Base-by-base conservation (phyloP, 306 rosid species). In the Abrus precatorius region DNA sequence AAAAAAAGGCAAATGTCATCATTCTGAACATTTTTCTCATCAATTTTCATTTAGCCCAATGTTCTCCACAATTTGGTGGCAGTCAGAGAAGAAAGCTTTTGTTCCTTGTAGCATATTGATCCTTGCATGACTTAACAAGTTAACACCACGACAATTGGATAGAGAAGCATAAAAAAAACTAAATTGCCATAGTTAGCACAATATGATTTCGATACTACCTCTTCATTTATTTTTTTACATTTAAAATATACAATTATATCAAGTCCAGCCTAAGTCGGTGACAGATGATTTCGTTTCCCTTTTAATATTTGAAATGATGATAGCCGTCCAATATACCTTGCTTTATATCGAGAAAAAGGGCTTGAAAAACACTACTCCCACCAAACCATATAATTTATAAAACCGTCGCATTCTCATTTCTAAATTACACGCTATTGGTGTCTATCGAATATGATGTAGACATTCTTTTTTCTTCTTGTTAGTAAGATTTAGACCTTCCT, bases 251-350 rank as follows among this genome's bases (percentile, higher is more conserved):
- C 6, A 45, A 12, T 20, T 6, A 9, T 53, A 11, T 33, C 29
- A 5, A 6, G 41, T 76, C 9, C 40, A 63, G 29, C 52, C 48
- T 52, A 28, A 52, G 13, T 4, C 9, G 61, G 3, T 69, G 71
- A 9, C 61, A 71, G 55, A 53, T 41, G 30, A 66, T 62, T 79
- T 49, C 71, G 47, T 27, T 45, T 53, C n/a, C 62, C 29, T 69
- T 76, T 38, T 38, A 36, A 36, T 49, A 48, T 62, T 14, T 27
- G 20, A 38, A 48, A 7, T 70, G 30, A 41, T 79, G 68, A 40
- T 48, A 56, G 52, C 62, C 38, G n/a, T n/a, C 30, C 63, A 62
- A 62, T 36, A 32, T 9, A 38, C 34, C 56, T n/a, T 72, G 28
- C 29, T 3, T 67, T 34, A 54, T 30, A 54, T 29, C n/a, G 66